phyloP scores from a whole-genome alignment of 805 yeast genomes.

The Limtongia smithiae region DNA sequence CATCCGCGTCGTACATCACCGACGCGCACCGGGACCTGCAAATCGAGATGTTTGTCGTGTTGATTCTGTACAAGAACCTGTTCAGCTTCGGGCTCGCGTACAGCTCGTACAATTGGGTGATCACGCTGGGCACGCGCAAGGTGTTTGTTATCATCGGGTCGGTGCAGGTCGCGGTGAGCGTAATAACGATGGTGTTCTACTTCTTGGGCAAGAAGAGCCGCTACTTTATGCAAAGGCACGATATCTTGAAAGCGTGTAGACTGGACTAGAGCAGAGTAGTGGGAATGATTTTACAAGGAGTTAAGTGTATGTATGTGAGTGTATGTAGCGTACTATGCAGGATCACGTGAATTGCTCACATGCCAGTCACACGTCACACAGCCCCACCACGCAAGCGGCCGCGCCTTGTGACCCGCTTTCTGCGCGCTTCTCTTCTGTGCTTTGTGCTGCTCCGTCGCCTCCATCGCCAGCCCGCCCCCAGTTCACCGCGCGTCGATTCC shows the following conservation, averaged over 20 bases:
- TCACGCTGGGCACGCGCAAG: slow-evolving; percentile 12
- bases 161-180: slow-evolving; percentile 24
- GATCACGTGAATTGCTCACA: no score
- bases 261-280: not conserved
- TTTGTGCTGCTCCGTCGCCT: no score
- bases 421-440: no score
- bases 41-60: slow-evolving; percentile 22
- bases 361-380: no score
- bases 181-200: slow-evolving; percentile 14
- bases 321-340: no score
- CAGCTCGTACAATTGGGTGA: slow-evolving; percentile 21
- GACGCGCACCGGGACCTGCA: slow-evolving; percentile 28
- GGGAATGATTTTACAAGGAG: no score
- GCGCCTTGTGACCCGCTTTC: no score
- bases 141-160: slow-evolving; percentile 27
- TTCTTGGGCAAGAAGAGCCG: slow-evolving; percentile 23
- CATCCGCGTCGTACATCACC: slow-evolving; percentile 27
- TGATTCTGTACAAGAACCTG: slow-evolving; percentile 24
- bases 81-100: slow-evolving; percentile 25
- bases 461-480: no score
- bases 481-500: no score
- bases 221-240: slow-evolving; percentile 11
- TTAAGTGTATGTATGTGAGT: no score
- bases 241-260: slow-evolving; percentile 5
- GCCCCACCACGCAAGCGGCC: no score